Evolutionary conservation across 192 early-diverging fungal genomes (phyloP), one percentile per base, ranked within the genome.

Genomic region (Coemansia sp.): DNA sequence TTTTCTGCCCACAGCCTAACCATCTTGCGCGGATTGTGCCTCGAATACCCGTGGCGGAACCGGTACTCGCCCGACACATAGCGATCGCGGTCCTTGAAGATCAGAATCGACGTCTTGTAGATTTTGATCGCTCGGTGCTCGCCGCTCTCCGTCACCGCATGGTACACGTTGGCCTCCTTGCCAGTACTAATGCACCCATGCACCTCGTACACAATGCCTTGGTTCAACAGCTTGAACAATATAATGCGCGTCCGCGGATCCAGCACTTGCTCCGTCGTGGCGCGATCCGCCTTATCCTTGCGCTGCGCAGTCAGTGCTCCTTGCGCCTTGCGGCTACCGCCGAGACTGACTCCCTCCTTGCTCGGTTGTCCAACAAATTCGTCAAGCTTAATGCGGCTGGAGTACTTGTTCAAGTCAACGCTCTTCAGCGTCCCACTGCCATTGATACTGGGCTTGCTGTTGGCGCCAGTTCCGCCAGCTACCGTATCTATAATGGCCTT

Each of bases 131-230:
- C 95, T 5, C 91, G 84, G 71, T 97, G 94, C 45, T 86, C 79
- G 29, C 91, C 93, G 12, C 84, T 70, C 51, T 94, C 93, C 10
- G 95, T 97, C 15, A 87, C 82, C 7, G 97, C 97, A 63, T 99
- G 96, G 68, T 99, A 99, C 17, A 99, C 97, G 76, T 99, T 99
- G 67, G 97, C 97, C 82, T 99, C 97, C 74, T 99, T 99, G 12
- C 97, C 97, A 0, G 97, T 99, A 74, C 92, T 94, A 51, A 99
- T 90, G 79, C 97, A 99, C 1, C 97, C 97, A 73, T 99, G 95
- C 66, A 99, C 90, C 69, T 95, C 94, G 71, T 93, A 90, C 63
- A 99, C 92, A 5, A 94, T 76, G 58, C 92, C 91, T 46, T 89
- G 83, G 82, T 97, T 97, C 63, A 99, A 79, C 80, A 99, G 84